Percentiles rank a stretch among this genome's conserved stretches.
Evolutionary conservation across 2,329 filamentous ascomycete genomes (phyloP).

Genomic region (Podosphaera fusca): DNA sequence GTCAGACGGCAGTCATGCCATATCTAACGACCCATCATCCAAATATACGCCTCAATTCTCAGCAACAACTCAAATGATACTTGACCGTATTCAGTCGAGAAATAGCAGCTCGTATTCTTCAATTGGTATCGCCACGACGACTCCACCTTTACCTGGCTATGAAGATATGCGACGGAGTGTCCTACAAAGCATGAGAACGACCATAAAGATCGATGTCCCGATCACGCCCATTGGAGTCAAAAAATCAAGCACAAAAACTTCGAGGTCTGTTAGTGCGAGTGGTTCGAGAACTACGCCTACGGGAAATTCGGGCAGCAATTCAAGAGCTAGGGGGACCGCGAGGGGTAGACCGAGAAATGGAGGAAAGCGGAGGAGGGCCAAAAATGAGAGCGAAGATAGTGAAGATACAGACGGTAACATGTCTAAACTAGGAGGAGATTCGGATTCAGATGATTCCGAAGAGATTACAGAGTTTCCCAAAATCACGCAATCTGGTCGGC

Average conservation of each 20-base stretch:
- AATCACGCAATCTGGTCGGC: slow-evolving; percentile 53
- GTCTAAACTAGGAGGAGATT: slow-evolving; percentile 17
- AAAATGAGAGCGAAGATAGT: slow-evolving; percentile 11
- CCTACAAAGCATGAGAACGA: slow-evolving; percentile 16
- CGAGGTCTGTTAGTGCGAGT: slow-evolving; percentile 4
- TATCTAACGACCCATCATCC: slow-evolving; percentile 10
- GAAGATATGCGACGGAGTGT: slow-evolving; percentile 17
- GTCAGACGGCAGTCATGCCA: slow-evolving; percentile 5
- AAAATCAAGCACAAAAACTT: slow-evolving; percentile 4
- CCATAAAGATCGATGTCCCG: slow-evolving; percentile 15
- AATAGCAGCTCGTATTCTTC: slow-evolving; percentile 9
- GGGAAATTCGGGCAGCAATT: slow-evolving; percentile 7
- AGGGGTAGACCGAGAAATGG: slow-evolving; percentile 5
- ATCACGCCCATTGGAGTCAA: slow-evolving; percentile 8
- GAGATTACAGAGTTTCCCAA: slow-evolving; percentile 30
- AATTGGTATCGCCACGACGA: slow-evolving; percentile 12
- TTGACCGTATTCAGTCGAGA: slow-evolving; percentile 16
- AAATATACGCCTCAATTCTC: slow-evolving; percentile 17
- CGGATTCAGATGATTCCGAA: slow-evolving; percentile 17
- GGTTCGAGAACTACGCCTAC: slow-evolving; percentile 8
- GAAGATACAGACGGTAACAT: slow-evolving; percentile 12
- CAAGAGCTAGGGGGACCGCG: slow-evolving; percentile 6
- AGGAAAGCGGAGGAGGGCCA: slow-evolving; percentile 14
- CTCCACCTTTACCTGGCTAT: slow-evolving; percentile 11
- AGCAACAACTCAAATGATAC: slow-evolving; percentile 17